A percentile compares a stretch with the other conserved stretches of the same genome.
Conservation (phyloP, 2,329 filamentous ascomycete genomes). For the Pyricularia grisea region DNA sequence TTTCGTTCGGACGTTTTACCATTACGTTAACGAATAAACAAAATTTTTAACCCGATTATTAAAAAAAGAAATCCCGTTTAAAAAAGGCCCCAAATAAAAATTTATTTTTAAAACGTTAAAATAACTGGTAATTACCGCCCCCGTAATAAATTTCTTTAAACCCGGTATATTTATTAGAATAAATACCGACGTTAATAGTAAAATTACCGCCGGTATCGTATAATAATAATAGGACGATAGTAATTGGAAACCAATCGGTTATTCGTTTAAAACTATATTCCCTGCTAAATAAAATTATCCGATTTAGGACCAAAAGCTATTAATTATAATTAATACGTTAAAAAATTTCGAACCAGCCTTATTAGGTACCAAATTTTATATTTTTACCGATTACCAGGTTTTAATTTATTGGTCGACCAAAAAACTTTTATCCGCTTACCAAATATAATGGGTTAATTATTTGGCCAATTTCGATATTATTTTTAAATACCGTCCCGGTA, state of each 20-base stretch:
- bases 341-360: background rate
- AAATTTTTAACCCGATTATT: too few relatives aligned
- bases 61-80: too few relatives aligned
- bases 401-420: too few relatives aligned
- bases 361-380: too few relatives aligned
- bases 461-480: too few relatives aligned
- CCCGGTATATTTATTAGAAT: background rate
- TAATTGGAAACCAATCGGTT: background rate
- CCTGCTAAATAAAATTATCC: background rate
- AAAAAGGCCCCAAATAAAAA: too few relatives aligned
- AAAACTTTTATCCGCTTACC: background rate
- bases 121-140: background rate
- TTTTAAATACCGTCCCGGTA: too few relatives aligned
- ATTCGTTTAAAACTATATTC: background rate
- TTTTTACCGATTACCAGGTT: too few relatives aligned
- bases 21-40: too few relatives aligned
- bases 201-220: background rate
- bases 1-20: too few relatives aligned
- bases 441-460: too few relatives aligned
- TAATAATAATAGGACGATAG: background rate
- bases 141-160: background rate
- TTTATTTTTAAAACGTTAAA: too few relatives aligned
- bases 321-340: background rate
- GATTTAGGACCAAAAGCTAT: background rate
- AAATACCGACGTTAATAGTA: background rate